These are phyloP conservation scores for Coffea eugenioides DNA, from an alignment of 257 asterid genomes.

Conservation along the genomic window DNA sequence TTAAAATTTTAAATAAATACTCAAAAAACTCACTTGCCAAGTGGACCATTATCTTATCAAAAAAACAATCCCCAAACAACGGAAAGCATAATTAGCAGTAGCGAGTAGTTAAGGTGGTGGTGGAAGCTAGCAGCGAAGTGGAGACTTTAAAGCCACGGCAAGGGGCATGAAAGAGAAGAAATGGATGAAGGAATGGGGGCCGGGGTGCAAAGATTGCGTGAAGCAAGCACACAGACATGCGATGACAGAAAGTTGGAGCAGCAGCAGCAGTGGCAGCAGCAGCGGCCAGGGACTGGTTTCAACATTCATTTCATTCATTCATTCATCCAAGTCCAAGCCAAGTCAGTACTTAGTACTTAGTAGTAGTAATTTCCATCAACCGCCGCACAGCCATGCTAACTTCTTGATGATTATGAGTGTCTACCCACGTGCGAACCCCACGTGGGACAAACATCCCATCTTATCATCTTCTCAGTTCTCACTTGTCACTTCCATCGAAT, in stretches of 20 bases:
- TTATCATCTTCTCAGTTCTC: conserved; percentile 42
- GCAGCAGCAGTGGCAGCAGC: background rate
- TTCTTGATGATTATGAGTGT: background rate
- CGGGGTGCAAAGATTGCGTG: conserved; percentile 46
- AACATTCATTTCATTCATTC: too few species aligned
- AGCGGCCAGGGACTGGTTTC: background rate
- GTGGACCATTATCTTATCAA: too few species aligned
- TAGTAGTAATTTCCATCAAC: conserved; percentile 7
- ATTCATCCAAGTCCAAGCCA: background rate
- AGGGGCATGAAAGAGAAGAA: background rate
- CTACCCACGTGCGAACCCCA: conserved; percentile 38
- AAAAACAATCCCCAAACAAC: too few species aligned
- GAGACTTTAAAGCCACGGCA: conserved; percentile 44
- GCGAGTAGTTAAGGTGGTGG: too few species aligned
- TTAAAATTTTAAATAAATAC: too few species aligned
- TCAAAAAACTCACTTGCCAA: too few species aligned
- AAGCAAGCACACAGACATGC: conserved; percentile 44
- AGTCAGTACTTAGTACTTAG: too few species aligned
- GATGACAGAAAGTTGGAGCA: conserved; percentile 14
- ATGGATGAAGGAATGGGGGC: background rate
- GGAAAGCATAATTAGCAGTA: too few species aligned
- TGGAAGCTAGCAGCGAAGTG: too few species aligned
- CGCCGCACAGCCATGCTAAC: conserved; percentile 22
- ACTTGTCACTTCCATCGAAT: conserved; percentile 61
- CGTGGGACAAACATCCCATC: conserved; percentile 66